These are phyloP conservation scores for Wickerhamiella cacticola DNA, from an alignment of 805 yeast genomes.

Conservation along the genomic window DNA sequence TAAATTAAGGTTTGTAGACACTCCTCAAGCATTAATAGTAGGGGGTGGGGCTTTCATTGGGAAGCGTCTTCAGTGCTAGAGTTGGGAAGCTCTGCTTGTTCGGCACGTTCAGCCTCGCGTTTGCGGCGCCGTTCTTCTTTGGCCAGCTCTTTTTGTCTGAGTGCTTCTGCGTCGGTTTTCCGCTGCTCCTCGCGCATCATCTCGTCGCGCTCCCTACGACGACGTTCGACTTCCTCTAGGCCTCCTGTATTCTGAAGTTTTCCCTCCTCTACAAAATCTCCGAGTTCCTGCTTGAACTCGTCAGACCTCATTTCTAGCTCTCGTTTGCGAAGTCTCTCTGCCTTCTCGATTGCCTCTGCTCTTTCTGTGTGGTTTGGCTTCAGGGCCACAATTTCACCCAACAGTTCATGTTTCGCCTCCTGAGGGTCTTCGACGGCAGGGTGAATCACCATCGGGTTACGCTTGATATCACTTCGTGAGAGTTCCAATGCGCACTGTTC, in stretches of 20 bases:
- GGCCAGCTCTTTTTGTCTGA: conserved; percentile 16
- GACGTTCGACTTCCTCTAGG: conserved; percentile 68
- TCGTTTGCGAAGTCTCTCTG: conserved; percentile 66
- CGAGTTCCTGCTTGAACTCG: conserved; percentile 76
- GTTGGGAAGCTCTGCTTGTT: neutral
- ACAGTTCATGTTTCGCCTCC: conserved; percentile 46
- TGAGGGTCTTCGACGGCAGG: conserved; percentile 23
- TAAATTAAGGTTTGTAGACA: neutral
- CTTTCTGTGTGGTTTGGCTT: conserved; percentile 77
- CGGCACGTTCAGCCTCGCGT: conserved; percentile 1
- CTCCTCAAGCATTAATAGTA: neutral
- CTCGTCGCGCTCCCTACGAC: conserved; percentile 48
- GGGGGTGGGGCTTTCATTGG: too few species aligned
- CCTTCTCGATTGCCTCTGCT: conserved; percentile 76
- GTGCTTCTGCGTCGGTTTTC: conserved; percentile 24
- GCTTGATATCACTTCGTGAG: conserved; percentile 25
- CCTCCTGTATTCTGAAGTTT: conserved; percentile 79
- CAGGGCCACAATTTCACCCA: conserved; percentile 66
- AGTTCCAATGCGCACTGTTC: conserved; percentile 36
- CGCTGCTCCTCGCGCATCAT: conserved; percentile 45
- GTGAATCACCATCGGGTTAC: conserved; percentile 34
- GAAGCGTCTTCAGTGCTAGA: too few species aligned
- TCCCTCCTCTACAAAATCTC: conserved; percentile 66
- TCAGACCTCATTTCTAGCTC: conserved; percentile 50
- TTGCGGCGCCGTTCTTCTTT: conserved; percentile 18